Evolutionary conservation across 75 land plant species (phyloP).

Genomic region (Gnetum montanum): DNA sequence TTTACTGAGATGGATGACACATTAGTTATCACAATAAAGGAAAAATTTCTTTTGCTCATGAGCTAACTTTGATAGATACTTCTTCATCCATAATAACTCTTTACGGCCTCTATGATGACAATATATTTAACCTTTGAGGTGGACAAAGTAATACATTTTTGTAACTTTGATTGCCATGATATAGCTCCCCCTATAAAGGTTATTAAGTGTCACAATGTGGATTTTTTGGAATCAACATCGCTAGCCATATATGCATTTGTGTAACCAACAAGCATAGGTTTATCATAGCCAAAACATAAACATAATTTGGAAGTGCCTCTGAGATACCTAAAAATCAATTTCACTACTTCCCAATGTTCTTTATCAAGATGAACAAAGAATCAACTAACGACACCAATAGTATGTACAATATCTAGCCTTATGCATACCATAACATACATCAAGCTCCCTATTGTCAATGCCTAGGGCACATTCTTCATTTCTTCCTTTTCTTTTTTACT

Average conservation of each 20-base stretch:
- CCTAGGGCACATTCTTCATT: slow-evolving; percentile 9
- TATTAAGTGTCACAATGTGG: slow-evolving; percentile 7
- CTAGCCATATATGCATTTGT: slow-evolving; percentile 1
- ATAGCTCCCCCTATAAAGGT: slow-evolving; percentile 13
- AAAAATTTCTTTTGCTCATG: no score
- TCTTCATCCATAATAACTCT: slow-evolving; percentile 18
- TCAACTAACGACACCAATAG: slow-evolving; percentile 12
- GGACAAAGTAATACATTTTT: slow-evolving; percentile 12
- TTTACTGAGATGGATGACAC: no score
- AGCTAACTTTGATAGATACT: no score
- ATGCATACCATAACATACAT: slow-evolving; percentile 27
- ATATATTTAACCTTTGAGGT: slow-evolving; percentile 15
- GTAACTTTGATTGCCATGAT: slow-evolving; percentile 10
- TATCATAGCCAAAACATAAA: slow-evolving; percentile 4
- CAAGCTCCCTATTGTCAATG: slow-evolving; percentile 13
- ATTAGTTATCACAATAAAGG: no score
- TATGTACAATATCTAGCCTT: slow-evolving; percentile 16
- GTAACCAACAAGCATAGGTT: slow-evolving; percentile 5
- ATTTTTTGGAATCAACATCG: slow-evolving; percentile 10
- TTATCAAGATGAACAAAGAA: slow-evolving; percentile 10
- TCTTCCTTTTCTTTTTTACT: slow-evolving; percentile 5
- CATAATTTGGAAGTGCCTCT: slow-evolving; percentile 7
- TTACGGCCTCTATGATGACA: slow-evolving; percentile 15
- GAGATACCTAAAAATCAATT: slow-evolving; percentile 16
- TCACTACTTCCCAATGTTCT: slow-evolving; percentile 14